phyloP scores from a whole-genome alignment of 75 land plant species.

The Cunninghamia lanceolata region DNA sequence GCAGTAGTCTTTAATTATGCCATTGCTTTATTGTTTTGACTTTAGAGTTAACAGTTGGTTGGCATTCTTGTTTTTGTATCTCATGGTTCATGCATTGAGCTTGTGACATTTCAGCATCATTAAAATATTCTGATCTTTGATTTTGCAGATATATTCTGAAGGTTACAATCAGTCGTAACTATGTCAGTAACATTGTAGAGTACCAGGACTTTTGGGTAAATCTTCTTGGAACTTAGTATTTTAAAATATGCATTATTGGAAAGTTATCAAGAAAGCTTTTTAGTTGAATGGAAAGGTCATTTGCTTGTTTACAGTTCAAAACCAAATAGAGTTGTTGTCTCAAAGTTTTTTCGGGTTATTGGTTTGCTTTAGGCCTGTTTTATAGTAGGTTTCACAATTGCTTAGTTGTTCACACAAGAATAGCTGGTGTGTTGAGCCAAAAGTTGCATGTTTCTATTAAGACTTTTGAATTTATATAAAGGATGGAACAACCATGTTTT shows the following conservation, averaged over 20 bases:
- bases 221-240: neutral
- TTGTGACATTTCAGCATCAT: neutral
- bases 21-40: neutral
- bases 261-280: neutral
- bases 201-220: conserved; percentile 90
- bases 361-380: neutral
- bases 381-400: neutral
- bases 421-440: neutral
- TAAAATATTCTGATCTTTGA: neutral
- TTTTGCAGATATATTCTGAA: conserved; percentile 83
- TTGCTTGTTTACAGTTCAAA: neutral
- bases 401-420: neutral
- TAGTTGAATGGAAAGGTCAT: neutral
- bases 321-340: neutral
- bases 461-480: neutral
- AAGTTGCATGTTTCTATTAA: neutral
- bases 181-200: conserved; percentile 88
- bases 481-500: neutral
- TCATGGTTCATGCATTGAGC: neutral
- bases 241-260: neutral
- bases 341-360: neutral
- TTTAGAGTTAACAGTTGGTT: neutral
- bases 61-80: neutral
- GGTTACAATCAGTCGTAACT: conserved; percentile 91
- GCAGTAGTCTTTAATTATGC: neutral